These are phyloP conservation scores for Grigorovia yakushimaensis DNA, from an alignment of 805 yeast genomes.

Conservation along the genomic window DNA sequence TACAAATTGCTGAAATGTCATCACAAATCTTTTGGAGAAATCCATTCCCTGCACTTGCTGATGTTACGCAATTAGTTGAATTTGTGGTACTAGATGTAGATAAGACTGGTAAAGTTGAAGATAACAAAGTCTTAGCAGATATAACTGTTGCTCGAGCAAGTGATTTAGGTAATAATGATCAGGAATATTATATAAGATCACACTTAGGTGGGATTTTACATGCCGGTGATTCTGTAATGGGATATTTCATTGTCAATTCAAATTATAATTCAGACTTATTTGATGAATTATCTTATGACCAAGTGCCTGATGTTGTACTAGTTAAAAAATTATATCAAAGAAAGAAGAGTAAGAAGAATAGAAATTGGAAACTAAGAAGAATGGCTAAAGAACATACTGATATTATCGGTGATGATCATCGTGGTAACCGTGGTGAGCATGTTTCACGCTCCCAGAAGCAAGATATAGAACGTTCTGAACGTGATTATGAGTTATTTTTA, in stretches of 20 bases:
- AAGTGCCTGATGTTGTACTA: slow-evolving; percentile 77
- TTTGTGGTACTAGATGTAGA: slow-evolving; percentile 90
- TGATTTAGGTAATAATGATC: slow-evolving; percentile 82
- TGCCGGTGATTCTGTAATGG: slow-evolving; percentile 95
- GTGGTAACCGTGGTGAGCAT: slow-evolving; percentile 30
- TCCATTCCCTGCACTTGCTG: slow-evolving; percentile 71
- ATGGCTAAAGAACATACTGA: slow-evolving; percentile 95
- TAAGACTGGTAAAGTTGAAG: slow-evolving; percentile 69
- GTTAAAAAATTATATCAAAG: slow-evolving; percentile 82
- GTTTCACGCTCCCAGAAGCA: slow-evolving; percentile 68
- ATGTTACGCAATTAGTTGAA: slow-evolving; percentile 67
- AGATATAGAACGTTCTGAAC: slow-evolving; percentile 85
- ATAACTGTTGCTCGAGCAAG: slow-evolving; percentile 84
- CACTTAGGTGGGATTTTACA: slow-evolving; percentile 91
- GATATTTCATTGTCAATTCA: slow-evolving; percentile 76
- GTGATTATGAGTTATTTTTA: slow-evolving; percentile 89
- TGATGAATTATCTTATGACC: slow-evolving; percentile 55
- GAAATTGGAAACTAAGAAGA: slow-evolving; percentile 89
- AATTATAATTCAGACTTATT: slow-evolving; percentile 83
- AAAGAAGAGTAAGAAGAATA: slow-evolving; percentile 61
- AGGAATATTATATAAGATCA: slow-evolving; percentile 72
- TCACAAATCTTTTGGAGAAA: slow-evolving; percentile 70
- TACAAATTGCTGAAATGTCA: slow-evolving; percentile 66
- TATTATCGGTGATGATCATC: slow-evolving; percentile 52
- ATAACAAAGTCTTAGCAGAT: slow-evolving; percentile 79